A percentile compares a stretch with the other conserved stretches of the same genome.
Evolutionary conservation across 1,139 yeast species (phyloP).

Genomic region (Diutina rugosa): DNA sequence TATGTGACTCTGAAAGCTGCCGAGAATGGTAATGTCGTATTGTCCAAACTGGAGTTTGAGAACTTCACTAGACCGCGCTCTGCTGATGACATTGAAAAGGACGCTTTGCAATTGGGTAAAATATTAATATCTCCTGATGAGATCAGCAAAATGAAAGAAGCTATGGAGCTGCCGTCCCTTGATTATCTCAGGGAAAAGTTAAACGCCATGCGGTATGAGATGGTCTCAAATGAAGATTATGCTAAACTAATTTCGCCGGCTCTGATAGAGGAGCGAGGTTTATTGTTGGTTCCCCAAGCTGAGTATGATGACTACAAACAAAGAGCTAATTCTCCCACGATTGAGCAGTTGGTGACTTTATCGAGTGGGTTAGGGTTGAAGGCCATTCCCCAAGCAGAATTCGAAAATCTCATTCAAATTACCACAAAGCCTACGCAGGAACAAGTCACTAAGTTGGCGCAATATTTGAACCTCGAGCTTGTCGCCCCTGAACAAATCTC

Average conservation of each 20-base stretch:
- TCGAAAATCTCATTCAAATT: constrained; percentile 5
- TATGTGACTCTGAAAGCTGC: constrained; percentile 6
- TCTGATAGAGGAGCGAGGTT: neutral
- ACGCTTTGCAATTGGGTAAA: neutral
- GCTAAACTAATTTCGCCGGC: neutral
- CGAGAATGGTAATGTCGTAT: constrained; percentile 7
- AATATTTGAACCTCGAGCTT: constrained; percentile 6
- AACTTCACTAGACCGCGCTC: neutral
- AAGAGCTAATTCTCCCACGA: neutral
- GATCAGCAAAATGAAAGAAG: neutral
- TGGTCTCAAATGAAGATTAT: neutral
- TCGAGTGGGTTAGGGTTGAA: constrained; percentile 9
- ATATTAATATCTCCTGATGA: neutral
- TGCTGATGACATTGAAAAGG: neutral
- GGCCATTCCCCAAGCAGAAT: constrained; percentile 7
- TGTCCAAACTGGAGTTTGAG: constrained; percentile 6
- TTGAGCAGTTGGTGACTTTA: constrained; percentile 7
- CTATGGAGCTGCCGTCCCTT: constrained; percentile 7
- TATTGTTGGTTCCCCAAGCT: neutral
- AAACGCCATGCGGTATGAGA: neutral
- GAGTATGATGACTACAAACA: neutral
- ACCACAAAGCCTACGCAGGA: constrained; percentile 2
- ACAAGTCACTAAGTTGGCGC: constrained; percentile 7
- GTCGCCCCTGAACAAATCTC: constrained; percentile 11
- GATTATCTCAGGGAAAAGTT: constrained; percentile 12